phyloP scores from a whole-genome alignment of 148 eudicot genomes.

The Euryodendron excelsum region DNA sequence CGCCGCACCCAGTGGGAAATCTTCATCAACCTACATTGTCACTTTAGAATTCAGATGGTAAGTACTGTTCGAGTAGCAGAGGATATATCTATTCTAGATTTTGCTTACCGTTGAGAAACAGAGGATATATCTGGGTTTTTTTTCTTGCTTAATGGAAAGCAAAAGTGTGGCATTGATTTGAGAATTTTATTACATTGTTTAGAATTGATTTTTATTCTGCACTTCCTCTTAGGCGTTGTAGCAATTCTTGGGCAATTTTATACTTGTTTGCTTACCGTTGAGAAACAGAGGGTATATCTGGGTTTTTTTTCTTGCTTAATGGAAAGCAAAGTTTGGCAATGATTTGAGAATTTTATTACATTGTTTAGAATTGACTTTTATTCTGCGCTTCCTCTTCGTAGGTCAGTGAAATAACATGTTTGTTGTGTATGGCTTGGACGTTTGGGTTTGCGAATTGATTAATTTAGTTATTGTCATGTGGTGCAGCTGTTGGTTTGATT shows the following conservation, averaged over 20 bases:
- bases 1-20: not conserved
- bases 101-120: too few species aligned
- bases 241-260: not conserved
- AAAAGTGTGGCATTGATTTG: not conserved
- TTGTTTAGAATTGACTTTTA: not conserved
- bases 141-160: not conserved
- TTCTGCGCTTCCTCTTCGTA: not conserved
- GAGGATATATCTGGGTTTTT: too few species aligned
- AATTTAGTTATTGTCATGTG: not conserved
- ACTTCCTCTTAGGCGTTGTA: not conserved
- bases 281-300: not conserved
- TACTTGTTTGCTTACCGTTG: too few species aligned
- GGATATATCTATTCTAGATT: too few species aligned
- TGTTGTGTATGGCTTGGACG: not conserved
- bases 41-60: slow-evolving; percentile 6
- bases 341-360: not conserved
- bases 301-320: not conserved
- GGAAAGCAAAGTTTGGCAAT: not conserved
- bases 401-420: not conserved
- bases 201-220: not conserved
- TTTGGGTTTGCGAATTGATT: slow-evolving; percentile 1
- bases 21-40: not conserved
- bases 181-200: not conserved
- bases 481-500: not conserved
- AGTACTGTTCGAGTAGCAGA: too few species aligned